Evolutionary conservation across 2,329 filamentous ascomycete genomes (phyloP), one percentile per base, ranked within the genome.

Genomic region (Daldinia sp.): DNA sequence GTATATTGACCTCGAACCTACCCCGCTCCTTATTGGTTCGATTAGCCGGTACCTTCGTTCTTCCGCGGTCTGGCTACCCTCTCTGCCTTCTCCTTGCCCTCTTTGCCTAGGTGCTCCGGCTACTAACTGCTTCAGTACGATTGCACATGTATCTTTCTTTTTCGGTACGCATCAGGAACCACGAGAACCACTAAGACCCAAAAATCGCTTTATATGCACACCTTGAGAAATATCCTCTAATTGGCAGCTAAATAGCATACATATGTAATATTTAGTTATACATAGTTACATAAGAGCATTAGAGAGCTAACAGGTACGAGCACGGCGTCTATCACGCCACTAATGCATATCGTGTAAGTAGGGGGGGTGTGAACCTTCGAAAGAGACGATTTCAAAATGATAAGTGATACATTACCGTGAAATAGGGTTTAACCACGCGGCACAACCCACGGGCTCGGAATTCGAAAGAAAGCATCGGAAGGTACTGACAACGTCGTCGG

Each of bases 321-420:
- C 32, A 64, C 64, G 61, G 57, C 7, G 57, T 51, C 51, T 47
- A 39, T 59, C 64, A 67, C 57, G 64, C 57, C 64, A 67, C 61
- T 64, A 67, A 61, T 67, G 61, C 61, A 61, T 54, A 45, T 57
- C 21, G 41, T 61, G 55, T 48, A 48, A n/a, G 15, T 30, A 48
- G 7, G 25, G 15, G 8, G 25, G 13, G 43, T 2, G 25, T n/a
- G n/a, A n/a, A n/a, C n/a, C n/a, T n/a, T 45, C 57, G 37, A 39
- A 56, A 63, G 63, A 61, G 60, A 66, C 60, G 63, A 57, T 66
- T 63, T 66, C 45, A 56, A n/a, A 11, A 54, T 47, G 57, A 48
- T 41, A 48, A 25, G 15, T 51, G 25, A 17, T 34, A 48, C 11
- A 32, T 11, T 32, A 32, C 15, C 17, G 45, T 30, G 6, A 48